phyloP scores from a whole-genome alignment of 2,329 filamentous ascomycete species.

The Alternaria arbusti region DNA sequence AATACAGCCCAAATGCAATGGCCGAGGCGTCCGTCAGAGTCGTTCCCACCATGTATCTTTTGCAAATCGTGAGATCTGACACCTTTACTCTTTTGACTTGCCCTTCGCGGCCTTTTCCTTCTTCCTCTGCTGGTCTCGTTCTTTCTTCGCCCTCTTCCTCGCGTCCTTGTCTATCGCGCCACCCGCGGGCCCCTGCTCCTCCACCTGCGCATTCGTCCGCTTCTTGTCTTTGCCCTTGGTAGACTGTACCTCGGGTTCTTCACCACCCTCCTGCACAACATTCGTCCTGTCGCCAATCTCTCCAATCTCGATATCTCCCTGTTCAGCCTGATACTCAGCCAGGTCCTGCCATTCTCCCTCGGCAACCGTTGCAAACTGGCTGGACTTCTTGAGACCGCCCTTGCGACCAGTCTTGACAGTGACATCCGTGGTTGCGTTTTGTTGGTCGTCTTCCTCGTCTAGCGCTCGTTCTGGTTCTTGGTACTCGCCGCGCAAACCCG shows the following conservation, averaged over 20 bases:
- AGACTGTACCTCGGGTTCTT: conserved; percentile 35
- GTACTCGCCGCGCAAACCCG: conserved; percentile 59
- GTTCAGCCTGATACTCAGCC: conserved; percentile 52
- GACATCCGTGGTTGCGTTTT: neutral
- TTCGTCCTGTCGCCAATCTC: conserved; percentile 48
- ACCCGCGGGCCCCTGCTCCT: neutral
- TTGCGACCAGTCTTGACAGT: conserved; percentile 6
- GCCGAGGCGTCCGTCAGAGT: neutral
- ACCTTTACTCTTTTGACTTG: conserved; percentile 21
- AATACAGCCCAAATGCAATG: conserved; percentile 4
- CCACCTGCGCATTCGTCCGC: conserved; percentile 35
- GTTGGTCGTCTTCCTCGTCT: conserved; percentile 45
- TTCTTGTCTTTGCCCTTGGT: conserved; percentile 34
- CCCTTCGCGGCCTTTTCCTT: conserved; percentile 43
- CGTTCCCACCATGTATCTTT: neutral
- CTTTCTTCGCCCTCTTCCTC: conserved; percentile 63
- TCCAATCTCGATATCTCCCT: conserved; percentile 50
- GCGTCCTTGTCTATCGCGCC: conserved; percentile 57
- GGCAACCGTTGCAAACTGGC: conserved; percentile 11
- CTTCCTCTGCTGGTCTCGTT: conserved; percentile 55
- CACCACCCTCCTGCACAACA: conserved; percentile 36
- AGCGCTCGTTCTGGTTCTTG: conserved; percentile 53
- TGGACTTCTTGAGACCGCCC: conserved; percentile 7
- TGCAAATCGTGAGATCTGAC: neutral
- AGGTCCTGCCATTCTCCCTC: conserved; percentile 50